Percentiles rank a stretch among this genome's conserved stretches.
These are phyloP conservation scores for Penicillium herquei DNA, from an alignment of 495 filamentous ascomycete genomes.

Conservation along the genomic window DNA sequence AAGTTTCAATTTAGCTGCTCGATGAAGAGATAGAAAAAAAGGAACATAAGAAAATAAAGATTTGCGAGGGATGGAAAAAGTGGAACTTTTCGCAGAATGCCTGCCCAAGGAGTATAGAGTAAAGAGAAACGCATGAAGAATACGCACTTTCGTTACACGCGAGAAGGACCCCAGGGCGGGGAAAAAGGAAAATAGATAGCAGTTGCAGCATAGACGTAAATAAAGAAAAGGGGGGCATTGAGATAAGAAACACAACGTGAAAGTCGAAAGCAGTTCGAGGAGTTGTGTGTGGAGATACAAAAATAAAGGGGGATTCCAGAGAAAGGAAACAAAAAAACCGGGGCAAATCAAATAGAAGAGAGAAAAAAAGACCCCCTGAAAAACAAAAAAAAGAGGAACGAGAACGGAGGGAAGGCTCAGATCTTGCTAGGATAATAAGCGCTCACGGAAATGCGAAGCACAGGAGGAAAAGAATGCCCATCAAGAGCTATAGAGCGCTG, in stretches of 20 bases:
- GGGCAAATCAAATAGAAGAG: conserved; percentile 1
- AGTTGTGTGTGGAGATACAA: conserved; percentile 5
- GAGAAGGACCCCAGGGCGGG: conserved; percentile 32
- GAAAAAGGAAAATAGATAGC: conserved; percentile 16
- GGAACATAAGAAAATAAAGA: conserved; percentile 33
- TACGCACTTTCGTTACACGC: conserved; percentile 41
- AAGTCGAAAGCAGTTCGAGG: conserved; percentile 5
- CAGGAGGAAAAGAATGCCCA: conserved; percentile 44
- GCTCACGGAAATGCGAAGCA: conserved; percentile 50
- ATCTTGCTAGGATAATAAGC: conserved; percentile 47
- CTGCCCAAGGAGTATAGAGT: conserved; percentile 46
- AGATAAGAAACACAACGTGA: conserved; percentile 8
- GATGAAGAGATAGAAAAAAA: conserved; percentile 35
- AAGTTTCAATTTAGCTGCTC: conserved; percentile 45
- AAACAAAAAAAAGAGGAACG: conserved; percentile 14
- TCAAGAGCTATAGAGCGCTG: conserved; percentile 45
- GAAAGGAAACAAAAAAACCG: not conserved
- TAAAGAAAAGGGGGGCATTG: conserved; percentile 12
- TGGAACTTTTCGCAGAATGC: conserved; percentile 51
- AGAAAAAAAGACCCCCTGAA: conserved; percentile 5
- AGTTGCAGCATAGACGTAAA: conserved; percentile 13
- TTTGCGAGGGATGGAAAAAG: conserved; percentile 33
- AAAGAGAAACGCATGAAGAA: conserved; percentile 39
- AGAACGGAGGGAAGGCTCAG: conserved; percentile 25
- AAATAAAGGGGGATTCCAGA: not conserved